Conservation (phyloP, 495 filamentous ascomycete species). For the Filosporella fistucella region DNA sequence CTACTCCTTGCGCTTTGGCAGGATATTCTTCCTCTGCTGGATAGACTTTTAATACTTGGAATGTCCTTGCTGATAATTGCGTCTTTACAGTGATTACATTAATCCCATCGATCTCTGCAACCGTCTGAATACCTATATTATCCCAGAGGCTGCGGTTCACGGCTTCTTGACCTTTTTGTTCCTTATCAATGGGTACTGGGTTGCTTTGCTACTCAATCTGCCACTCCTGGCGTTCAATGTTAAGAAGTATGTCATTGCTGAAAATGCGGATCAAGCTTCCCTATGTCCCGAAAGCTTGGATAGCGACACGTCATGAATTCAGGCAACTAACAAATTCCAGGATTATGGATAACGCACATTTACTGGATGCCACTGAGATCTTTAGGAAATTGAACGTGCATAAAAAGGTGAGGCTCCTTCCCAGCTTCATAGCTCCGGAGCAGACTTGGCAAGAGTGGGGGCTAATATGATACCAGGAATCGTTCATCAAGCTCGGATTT, state of each 20-base stretch:
- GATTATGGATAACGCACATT: constrained; percentile 93
- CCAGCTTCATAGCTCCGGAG: neutral
- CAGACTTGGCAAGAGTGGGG: neutral
- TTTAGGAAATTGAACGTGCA: constrained; percentile 99
- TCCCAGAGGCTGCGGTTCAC: constrained; percentile 97
- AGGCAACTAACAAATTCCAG: too few relatives aligned
- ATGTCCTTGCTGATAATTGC: too few relatives aligned
- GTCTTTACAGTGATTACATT: constrained; percentile 82
- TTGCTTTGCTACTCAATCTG: constrained; percentile 86
- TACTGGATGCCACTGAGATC: constrained; percentile 97
- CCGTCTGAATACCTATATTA: constrained; percentile 98
- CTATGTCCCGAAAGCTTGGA: neutral
- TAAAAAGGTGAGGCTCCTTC: constrained; percentile 74
- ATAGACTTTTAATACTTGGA: too few relatives aligned
- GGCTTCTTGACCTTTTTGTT: constrained; percentile 92
- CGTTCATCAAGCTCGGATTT: constrained; percentile 98
- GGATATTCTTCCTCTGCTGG: too few relatives aligned
- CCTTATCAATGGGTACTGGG: constrained; percentile 98
- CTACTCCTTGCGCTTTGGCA: too few relatives aligned
- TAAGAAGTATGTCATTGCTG: constrained; percentile 77
- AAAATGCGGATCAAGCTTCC: neutral
- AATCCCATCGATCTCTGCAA: constrained; percentile 99
- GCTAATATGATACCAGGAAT: constrained; percentile 61
- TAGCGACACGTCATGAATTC: neutral
- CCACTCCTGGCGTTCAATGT: constrained; percentile 90